Conservation (phyloP, 1,284 basidiomycete species). For the Leccinum subrobustum region DNA sequence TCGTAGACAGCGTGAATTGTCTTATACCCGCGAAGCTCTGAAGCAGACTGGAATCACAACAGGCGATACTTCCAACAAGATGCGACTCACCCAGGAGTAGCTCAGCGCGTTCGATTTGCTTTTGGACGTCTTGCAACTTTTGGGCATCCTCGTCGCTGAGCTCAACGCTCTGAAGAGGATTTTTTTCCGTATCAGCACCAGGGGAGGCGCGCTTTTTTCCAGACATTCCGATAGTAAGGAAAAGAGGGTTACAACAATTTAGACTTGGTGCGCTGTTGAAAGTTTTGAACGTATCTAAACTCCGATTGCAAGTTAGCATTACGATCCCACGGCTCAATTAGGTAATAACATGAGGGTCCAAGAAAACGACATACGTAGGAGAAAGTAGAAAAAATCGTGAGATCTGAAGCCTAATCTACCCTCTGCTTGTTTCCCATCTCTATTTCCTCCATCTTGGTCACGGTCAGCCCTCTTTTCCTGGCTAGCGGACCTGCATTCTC, state of each 20-base stretch:
- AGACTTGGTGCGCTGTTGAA: slow-evolving; percentile 5
- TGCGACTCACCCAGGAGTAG: slow-evolving; percentile 61
- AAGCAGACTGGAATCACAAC: slow-evolving; percentile 13
- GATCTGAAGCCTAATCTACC: slow-evolving; percentile 49
- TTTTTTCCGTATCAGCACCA: slow-evolving; percentile 67
- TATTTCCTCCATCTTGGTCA: slow-evolving; percentile 50
- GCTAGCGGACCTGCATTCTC: slow-evolving; percentile 35
- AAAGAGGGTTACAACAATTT: slow-evolving; percentile 8
- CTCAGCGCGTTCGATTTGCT: slow-evolving; percentile 66
- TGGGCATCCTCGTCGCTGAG: slow-evolving; percentile 66
- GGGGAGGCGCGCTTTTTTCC: slow-evolving; percentile 76
- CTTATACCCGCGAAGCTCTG: slow-evolving; percentile 63
- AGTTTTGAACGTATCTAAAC: slow-evolving; percentile 30
- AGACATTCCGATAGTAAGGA: slow-evolving; percentile 24
- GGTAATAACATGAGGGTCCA: slow-evolving; percentile 4
- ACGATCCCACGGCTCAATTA: slow-evolving; percentile 8
- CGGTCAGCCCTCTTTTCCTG: slow-evolving; percentile 39
- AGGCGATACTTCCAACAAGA: slow-evolving; percentile 1
- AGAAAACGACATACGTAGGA: neutral
- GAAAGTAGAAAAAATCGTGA: neutral
- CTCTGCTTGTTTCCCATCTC: slow-evolving; percentile 68
- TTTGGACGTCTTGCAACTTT: slow-evolving; percentile 61
- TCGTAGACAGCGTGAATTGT: slow-evolving; percentile 61
- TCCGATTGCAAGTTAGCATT: slow-evolving; percentile 24
- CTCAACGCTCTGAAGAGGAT: slow-evolving; percentile 61